Evolutionary conservation across 129 eudicot species (phyloP).

Genomic region (Lonicera japonica): DNA sequence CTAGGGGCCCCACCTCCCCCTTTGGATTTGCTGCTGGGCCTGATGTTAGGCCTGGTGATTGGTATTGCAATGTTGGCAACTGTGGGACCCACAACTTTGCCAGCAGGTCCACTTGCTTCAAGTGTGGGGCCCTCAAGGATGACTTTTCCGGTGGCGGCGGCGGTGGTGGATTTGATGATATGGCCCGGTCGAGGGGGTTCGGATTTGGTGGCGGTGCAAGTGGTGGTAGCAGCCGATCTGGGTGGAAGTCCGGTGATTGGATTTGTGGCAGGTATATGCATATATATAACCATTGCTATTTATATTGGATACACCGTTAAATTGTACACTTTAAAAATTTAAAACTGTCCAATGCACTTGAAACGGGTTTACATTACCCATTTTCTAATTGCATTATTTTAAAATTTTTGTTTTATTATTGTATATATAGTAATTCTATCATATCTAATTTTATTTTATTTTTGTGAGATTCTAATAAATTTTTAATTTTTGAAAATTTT

Average conservation of each 20-base stretch:
- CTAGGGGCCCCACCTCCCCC: conserved; percentile 21
- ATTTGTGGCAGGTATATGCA: conserved; percentile 65
- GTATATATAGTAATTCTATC: too few species aligned
- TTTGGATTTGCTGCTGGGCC: conserved; percentile 82
- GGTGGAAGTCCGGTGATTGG: conserved; percentile 99
- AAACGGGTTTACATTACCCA: too few species aligned
- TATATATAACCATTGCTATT: background rate
- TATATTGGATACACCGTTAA: too few species aligned
- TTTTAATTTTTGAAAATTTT: background rate
- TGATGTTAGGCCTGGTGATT: conserved; percentile 97
- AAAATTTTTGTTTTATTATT: too few species aligned
- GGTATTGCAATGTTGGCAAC: conserved; percentile 86
- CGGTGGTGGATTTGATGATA: conserved; percentile 29
- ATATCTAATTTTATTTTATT: too few species aligned
- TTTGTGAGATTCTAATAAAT: too few species aligned
- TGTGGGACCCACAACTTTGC: conserved; percentile 99
- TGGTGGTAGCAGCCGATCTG: conserved; percentile 54
- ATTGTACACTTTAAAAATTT: too few species aligned
- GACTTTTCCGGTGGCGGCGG: conserved; percentile 44
- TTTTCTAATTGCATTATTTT: too few species aligned
- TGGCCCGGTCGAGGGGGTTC: conserved; percentile 30
- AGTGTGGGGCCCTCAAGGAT: conserved; percentile 91
- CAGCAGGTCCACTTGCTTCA: conserved; percentile 97
- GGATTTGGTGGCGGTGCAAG: conserved; percentile 41
- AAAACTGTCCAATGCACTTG: too few species aligned